phyloP scores from a whole-genome alignment of 257 asterid genomes.

The Verbena officinalis region DNA sequence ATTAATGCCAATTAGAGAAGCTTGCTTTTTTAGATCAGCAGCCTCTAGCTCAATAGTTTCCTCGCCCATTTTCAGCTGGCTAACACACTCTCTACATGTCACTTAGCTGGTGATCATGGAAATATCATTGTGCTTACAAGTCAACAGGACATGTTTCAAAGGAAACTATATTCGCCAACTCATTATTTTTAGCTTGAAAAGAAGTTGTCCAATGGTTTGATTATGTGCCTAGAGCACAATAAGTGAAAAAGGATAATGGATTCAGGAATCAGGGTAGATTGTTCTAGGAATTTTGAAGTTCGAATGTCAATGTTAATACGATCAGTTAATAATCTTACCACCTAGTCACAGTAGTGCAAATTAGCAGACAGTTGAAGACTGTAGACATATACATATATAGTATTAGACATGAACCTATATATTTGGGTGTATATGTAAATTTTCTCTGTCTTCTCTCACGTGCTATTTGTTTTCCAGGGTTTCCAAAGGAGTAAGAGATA shows the following conservation, averaged over 20 bases:
- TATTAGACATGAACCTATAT: not conserved
- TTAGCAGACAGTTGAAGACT: not conserved
- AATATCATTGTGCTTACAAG: not conserved
- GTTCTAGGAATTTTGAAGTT: conserved; percentile 3
- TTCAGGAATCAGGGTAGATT: not conserved
- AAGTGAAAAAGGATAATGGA: not conserved
- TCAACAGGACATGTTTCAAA: conserved; percentile 2
- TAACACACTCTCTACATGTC: not conserved
- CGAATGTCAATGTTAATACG: conserved; percentile 7
- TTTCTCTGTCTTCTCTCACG: not conserved
- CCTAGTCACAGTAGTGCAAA: conserved; percentile 8
- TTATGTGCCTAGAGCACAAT: not conserved
- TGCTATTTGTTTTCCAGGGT: conserved; percentile 51
- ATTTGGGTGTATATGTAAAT: not conserved
- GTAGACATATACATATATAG: not conserved
- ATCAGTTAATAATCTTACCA: not conserved
- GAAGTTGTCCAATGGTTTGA: too few relatives aligned
- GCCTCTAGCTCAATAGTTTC: not conserved
- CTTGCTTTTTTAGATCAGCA: not conserved
- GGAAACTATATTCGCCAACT: not conserved
- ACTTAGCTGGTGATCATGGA: not conserved
- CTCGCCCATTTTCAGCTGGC: not conserved
- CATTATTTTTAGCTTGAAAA: conserved; percentile 14
- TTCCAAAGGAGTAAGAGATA: conserved; percentile 84
- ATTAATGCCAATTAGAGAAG: not conserved